A percentile compares a stretch with the other conserved stretches of the same genome.
Conservation (phyloP, 2,329 filamentous ascomycete species). For the Coniochaeta ligniaria region DNA sequence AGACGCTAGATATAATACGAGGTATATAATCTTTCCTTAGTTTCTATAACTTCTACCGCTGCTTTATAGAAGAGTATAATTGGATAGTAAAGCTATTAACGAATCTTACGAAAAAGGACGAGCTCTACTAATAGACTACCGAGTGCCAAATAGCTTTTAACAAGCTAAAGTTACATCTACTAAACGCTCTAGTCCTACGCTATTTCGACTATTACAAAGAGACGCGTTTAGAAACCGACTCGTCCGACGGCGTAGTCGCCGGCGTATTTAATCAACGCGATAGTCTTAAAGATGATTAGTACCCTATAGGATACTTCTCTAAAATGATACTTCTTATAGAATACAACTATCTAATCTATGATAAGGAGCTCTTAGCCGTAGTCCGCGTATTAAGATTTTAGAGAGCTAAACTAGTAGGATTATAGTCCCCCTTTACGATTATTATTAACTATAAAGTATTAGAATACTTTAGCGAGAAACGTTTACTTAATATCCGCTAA, state of each 20-base stretch:
- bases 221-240: neutral
- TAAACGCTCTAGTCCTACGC: neutral
- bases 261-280: neutral
- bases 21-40: conserved; percentile 1
- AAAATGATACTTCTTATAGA: neutral
- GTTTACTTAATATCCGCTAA: neutral
- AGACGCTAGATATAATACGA: neutral
- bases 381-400: too few relatives aligned
- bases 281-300: neutral
- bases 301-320: neutral
- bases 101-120: neutral
- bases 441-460: neutral
- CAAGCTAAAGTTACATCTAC: neutral
- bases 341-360: conserved; percentile 5
- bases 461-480: conserved; percentile 4
- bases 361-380: too few relatives aligned
- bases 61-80: conserved; percentile 2
- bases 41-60: conserved; percentile 4
- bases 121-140: neutral
- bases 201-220: neutral
- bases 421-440: neutral
- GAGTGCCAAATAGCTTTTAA: neutral
- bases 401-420: too few relatives aligned
- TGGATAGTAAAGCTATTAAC: neutral
- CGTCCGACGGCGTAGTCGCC: neutral